Base-by-base conservation (phyloP, 2,329 filamentous ascomycete species). In the Epichloe typhina region DNA sequence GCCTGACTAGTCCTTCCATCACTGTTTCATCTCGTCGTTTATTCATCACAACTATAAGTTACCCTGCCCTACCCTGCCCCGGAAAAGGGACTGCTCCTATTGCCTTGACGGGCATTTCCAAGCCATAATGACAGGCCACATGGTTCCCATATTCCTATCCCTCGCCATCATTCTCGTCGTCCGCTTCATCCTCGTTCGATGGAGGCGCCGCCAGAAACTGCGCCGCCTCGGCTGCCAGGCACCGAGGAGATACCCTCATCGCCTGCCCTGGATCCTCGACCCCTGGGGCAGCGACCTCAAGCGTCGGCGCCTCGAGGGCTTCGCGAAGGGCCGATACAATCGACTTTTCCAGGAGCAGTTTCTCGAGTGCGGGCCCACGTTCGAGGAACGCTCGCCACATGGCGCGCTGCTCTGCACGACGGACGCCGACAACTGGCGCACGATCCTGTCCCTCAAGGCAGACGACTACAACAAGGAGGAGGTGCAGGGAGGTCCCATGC, bases 241-340 rank as follows among this genome's bases (percentile, higher is more conserved):
- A 7, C 19, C 45, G 7, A 8, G 0, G 2, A 17, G 19, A 38
- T 47, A 50, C 17, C 49, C 49, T 6, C 49, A 50, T 19, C 43
- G 44, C 17, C 43, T 50, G 12, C 49, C 49, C 13, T 50, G 49
- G 49, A 15, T 47, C 7, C 33, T 50, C 17, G 49, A 50, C 35
- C 49, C 49, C 4, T 47, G 42, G 37, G 49, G 49, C 8, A 40
- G 44, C 7, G 49, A 50, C 15, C 43, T 50, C 9, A 36, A 47
- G 31, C 17, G n/a, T 5, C 43, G 23, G 38, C 42, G 49, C 4
- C 38, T 47, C 7, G 38, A 50, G 19, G 43, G 23, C 19, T 36
- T 37, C 15, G 8, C n/a, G 4, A 7, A 15, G 5, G 49, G 49
- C 6, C 33, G 38, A 6, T 31, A 42, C 38, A 50, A 50, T 11